phyloP scores from a whole-genome alignment of 2,329 filamentous ascomycete species.

The Furcasterigmium sp. region DNA sequence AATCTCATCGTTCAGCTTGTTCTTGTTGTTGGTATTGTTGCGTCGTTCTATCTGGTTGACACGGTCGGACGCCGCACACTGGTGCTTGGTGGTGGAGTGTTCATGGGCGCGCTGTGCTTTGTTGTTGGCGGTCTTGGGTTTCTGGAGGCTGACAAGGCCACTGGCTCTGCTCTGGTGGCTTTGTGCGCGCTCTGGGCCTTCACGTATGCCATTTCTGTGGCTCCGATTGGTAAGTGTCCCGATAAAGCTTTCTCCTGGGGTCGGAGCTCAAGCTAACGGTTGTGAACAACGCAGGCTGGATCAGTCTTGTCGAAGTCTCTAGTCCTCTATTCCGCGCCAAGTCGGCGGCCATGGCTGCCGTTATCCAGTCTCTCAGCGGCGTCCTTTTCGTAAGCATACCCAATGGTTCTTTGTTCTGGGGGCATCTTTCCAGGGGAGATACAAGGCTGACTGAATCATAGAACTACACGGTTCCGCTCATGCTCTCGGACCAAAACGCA shows the following conservation, averaged over 20 bases:
- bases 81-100: slow-evolving; percentile 58
- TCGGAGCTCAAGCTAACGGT: too few relatives aligned
- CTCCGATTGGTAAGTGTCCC: slow-evolving; percentile 4
- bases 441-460: background rate
- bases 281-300: background rate
- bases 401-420: too few relatives aligned
- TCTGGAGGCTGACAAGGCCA: slow-evolving; percentile 4
- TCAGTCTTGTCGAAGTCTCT: slow-evolving; percentile 3
- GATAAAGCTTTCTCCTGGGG: too few relatives aligned
- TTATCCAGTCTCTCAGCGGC: slow-evolving; percentile 5
- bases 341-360: background rate
- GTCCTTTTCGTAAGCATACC: slow-evolving; percentile 1
- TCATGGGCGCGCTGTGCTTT: slow-evolving; percentile 59
- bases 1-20: slow-evolving; percentile 11
- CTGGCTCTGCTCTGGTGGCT: slow-evolving; percentile 8
- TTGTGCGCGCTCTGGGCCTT: slow-evolving; percentile 9
- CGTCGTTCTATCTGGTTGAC: slow-evolving; percentile 13
- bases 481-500: slow-evolving; percentile 12
- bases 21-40: slow-evolving; percentile 10
- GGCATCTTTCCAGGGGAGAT: too few relatives aligned
- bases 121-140: slow-evolving; percentile 33
- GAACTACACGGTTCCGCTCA: background rate
- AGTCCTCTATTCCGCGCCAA: slow-evolving; percentile 3
- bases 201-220: slow-evolving; percentile 7
- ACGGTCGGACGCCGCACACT: slow-evolving; percentile 42